phyloP scores from a whole-genome alignment of 208 protist species.

The Tetramitus jugosus region DNA sequence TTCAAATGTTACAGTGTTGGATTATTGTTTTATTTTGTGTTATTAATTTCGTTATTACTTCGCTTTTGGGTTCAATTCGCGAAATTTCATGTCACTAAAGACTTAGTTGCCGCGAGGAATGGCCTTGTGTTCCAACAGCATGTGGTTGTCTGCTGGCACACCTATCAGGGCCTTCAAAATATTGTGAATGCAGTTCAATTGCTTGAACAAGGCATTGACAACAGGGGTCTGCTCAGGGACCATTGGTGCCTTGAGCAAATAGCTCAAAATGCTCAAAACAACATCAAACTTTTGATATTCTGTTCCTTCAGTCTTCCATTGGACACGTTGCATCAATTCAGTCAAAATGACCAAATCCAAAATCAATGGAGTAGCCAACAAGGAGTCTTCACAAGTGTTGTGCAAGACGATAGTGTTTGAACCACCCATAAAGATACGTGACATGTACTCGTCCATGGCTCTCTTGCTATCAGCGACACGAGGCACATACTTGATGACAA shows the following conservation, averaged over 20 bases:
- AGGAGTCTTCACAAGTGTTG: constrained; percentile 97
- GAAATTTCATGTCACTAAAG: not conserved
- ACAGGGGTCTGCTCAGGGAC: constrained; percentile 85
- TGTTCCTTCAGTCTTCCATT: constrained; percentile 19
- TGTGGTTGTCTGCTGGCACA: constrained; percentile 83
- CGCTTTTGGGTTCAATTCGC: too few relatives aligned
- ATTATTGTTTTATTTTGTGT: too few relatives aligned
- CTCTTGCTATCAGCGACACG: constrained; percentile 93
- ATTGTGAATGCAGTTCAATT: constrained; percentile 87
- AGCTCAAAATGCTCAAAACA: constrained; percentile 84
- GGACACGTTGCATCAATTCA: constrained; percentile 87
- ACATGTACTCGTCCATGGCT: constrained; percentile 97
- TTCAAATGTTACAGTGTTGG: too few relatives aligned
- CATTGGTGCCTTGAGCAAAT: constrained; percentile 90
- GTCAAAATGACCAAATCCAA: constrained; percentile 92
- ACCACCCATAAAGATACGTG: constrained; percentile 95
- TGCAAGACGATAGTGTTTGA: constrained; percentile 85
- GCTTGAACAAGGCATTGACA: constrained; percentile 93
- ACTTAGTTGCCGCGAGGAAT: not conserved
- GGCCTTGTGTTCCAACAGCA: constrained; percentile 86
- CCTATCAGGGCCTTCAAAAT: constrained; percentile 86
- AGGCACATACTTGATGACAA: constrained; percentile 98
- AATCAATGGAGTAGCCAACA: constrained; percentile 95
- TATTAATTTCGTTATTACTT: too few relatives aligned
- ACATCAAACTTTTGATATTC: constrained; percentile 76